Conservation (phyloP, 305 asterid genomes). For the Rubia peregrina region DNA sequence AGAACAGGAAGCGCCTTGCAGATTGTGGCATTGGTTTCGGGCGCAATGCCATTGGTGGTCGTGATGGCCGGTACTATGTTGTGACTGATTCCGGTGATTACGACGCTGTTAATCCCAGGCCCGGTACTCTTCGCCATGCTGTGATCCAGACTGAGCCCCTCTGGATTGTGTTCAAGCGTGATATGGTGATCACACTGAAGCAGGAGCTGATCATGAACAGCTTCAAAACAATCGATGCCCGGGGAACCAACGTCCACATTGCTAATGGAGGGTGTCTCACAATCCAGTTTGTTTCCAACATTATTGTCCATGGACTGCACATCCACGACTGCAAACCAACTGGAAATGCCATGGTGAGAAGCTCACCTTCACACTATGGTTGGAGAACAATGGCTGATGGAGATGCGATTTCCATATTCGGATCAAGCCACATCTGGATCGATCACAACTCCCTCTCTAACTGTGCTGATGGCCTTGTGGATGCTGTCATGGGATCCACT, state of each 20-base stretch:
- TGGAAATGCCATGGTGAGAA: slow-evolving; percentile 87
- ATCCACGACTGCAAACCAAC: slow-evolving; percentile 82
- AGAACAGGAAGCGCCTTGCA: slow-evolving; percentile 78
- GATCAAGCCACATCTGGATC: slow-evolving; percentile 88
- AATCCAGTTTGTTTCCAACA: slow-evolving; percentile 60
- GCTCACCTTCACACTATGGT: slow-evolving; percentile 75
- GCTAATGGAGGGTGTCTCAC: slow-evolving; percentile 83
- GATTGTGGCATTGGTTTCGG: slow-evolving; percentile 90
- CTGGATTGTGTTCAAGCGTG: slow-evolving; percentile 88
- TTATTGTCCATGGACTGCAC: slow-evolving; percentile 77
- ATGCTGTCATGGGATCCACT: slow-evolving; percentile 94
- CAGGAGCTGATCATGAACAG: slow-evolving; percentile 87
- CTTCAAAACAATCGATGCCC: slow-evolving; percentile 86
- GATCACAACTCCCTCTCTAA: slow-evolving; percentile 81
- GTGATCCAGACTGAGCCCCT: slow-evolving; percentile 78
- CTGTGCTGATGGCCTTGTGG: slow-evolving; percentile 91
- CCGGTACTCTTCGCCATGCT: slow-evolving; percentile 87
- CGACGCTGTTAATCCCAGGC: slow-evolving; percentile 71
- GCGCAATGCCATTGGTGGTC: slow-evolving; percentile 86
- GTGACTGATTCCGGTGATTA: slow-evolving; percentile 70
- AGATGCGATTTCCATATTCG: slow-evolving; percentile 77
- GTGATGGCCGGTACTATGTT: slow-evolving; percentile 69
- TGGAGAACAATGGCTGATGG: slow-evolving; percentile 96
- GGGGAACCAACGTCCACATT: slow-evolving; percentile 78
- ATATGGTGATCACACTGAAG: slow-evolving; percentile 73